phyloP scores from a whole-genome alignment of 495 filamentous ascomycete genomes.

The Lentithecium fluviatile region DNA sequence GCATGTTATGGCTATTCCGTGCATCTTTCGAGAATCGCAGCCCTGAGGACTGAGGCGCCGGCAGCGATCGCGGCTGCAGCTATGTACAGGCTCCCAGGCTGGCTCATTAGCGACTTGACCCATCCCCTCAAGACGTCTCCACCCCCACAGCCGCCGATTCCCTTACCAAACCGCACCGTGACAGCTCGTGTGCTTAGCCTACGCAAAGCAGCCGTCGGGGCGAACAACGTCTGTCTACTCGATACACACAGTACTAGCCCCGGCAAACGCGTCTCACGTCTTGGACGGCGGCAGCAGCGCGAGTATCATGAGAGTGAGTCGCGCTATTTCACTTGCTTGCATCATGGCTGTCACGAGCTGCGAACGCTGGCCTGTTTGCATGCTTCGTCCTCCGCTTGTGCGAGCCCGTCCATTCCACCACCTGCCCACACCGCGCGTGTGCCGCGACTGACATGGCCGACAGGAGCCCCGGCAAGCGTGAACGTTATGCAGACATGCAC shows the following conservation, averaged over 20 bases:
- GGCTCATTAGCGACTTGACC: slow-evolving; percentile 11
- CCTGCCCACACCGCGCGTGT: neutral
- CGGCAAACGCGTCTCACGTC: slow-evolving; percentile 2
- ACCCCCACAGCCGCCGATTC: slow-evolving; percentile 5
- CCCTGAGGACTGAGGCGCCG: slow-evolving; percentile 5
- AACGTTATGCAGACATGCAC: slow-evolving; percentile 37
- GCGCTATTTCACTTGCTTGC: slow-evolving; percentile 17
- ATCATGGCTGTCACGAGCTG: slow-evolving; percentile 20
- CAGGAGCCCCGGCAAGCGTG: slow-evolving; percentile 12
- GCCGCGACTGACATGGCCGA: slow-evolving; percentile 29
- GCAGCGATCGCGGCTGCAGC: slow-evolving; percentile 10
- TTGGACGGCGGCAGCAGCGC: slow-evolving; percentile 6
- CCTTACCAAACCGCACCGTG: slow-evolving; percentile 7
- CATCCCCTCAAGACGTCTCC: neutral
- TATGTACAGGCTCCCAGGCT: neutral
- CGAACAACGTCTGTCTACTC: neutral
- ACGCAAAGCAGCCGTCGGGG: neutral
- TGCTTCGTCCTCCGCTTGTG: neutral
- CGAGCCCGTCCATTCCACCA: neutral
- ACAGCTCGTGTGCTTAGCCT: slow-evolving; percentile 9
- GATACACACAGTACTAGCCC: neutral
- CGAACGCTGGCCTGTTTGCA: neutral
- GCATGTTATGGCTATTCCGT: slow-evolving; percentile 20
- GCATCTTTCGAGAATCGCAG: slow-evolving; percentile 18
- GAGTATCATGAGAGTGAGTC: slow-evolving; percentile 34